A percentile compares a stretch with the other conserved stretches of the same genome.
Evolutionary conservation across 257 asterid species (phyloP).

Genomic region (Rauvolfia tetraphylla): DNA sequence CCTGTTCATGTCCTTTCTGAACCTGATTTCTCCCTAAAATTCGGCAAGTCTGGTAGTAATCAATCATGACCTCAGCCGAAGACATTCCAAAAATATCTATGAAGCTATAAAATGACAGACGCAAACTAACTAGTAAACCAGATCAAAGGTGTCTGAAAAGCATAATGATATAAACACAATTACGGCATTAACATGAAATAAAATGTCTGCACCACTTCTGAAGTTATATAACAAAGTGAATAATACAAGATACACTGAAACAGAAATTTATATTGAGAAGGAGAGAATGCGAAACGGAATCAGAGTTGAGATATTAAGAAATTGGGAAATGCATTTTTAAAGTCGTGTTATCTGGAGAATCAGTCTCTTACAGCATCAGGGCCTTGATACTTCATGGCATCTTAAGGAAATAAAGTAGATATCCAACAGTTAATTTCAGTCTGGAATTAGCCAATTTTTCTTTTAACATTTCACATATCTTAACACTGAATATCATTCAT

Average conservation of each 20-base stretch:
- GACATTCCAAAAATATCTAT: neutral
- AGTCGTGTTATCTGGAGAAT: neutral
- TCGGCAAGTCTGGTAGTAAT: neutral
- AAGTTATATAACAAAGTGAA: neutral
- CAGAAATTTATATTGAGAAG: neutral
- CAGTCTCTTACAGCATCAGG: neutral
- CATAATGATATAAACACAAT: neutral
- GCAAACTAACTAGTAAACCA: neutral
- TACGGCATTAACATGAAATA: neutral
- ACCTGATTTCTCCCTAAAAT: neutral
- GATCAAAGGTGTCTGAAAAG: neutral
- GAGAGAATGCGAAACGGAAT: neutral
- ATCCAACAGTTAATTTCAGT: neutral
- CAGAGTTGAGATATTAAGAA: conserved; percentile 1
- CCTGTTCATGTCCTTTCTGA: neutral
- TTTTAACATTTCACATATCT: neutral
- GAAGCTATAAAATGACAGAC: neutral
- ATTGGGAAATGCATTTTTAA: neutral
- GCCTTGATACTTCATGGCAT: neutral
- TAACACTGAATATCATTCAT: neutral
- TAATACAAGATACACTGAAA: neutral
- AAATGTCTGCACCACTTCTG: neutral
- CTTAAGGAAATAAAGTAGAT: neutral
- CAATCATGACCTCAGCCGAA: neutral
- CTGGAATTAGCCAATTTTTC: neutral